Evolutionary conservation across 805 yeast species (phyloP), one percentile per base, ranked within the genome.

Genomic region (Yamadazyma phyllophila): DNA sequence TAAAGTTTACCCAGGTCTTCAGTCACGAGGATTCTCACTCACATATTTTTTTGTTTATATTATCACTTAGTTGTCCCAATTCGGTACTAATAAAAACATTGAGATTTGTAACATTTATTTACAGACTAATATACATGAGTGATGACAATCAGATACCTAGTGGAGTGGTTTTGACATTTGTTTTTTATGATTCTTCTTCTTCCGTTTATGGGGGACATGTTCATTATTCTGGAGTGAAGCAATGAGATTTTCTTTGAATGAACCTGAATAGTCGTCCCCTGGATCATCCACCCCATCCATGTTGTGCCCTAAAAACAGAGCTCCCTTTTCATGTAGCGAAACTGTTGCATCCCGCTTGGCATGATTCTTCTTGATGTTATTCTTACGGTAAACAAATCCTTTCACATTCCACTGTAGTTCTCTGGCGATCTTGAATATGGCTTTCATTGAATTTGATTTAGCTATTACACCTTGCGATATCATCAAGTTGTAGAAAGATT

Each of bases 401-500:
- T 49, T 65, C 17, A 62, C 63, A 2, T 59, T 56, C 76, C 76
- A 71, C 9, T 60, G 49, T 24, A 64, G 50, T 44, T 65, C 66
- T 17, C 65, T 55, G 3, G 74, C 73, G 3, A 71, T 68, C 14
- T 44, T 40, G 44, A 59, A 63, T 2, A 71, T 41, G 8, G 60
- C 50, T 29, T 58, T 65, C 13, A 67, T 62, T 1, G 63, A 62
- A 1, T 39, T 40, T 0, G 67, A 57, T 2, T 60, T 62, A 10
- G 73, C 54, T 30, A 52, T 52, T 8, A 64, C 66, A 1, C 70
- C 73, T 31, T 59, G 58, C 16, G 52, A 55, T 2, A 64, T 61
- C 14, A 71, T 50, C 20, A 67, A 57, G 11, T 59, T 54, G 50
- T 67, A 71, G 76, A 76, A 71, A 11, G 57, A 31, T 36, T 63